A percentile compares a stretch with the other conserved stretches of the same genome.
These are phyloP conservation scores for Kodamaea arcana DNA, from an alignment of 1,139 yeast genomes.

Conservation along the genomic window DNA sequence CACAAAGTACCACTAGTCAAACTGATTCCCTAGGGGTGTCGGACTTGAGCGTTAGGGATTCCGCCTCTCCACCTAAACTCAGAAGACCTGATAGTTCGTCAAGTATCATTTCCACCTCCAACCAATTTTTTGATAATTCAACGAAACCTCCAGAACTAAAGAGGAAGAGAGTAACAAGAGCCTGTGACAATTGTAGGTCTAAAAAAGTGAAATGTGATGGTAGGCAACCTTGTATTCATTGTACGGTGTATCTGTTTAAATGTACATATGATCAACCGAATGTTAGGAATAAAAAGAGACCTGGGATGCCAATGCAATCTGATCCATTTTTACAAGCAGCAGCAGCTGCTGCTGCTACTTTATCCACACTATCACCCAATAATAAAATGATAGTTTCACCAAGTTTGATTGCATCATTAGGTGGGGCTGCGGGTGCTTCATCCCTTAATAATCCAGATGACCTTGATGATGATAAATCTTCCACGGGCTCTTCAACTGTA, in stretches of 20 bases:
- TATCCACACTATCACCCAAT: slow-evolving; percentile 6
- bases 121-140: neutral
- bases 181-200: slow-evolving; percentile 76
- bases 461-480: neutral
- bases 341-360: slow-evolving; percentile 15
- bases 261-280: slow-evolving; percentile 77
- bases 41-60: too few species aligned
- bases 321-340: slow-evolving; percentile 14
- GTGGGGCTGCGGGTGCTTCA: slow-evolving; percentile 2
- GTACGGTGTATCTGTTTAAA: slow-evolving; percentile 79
- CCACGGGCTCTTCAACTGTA: slow-evolving; percentile 5
- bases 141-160: slow-evolving; percentile 31
- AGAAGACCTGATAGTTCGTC: neutral
- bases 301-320: slow-evolving; percentile 29
- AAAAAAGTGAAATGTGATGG: slow-evolving; percentile 90
- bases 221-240: slow-evolving; percentile 79
- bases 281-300: slow-evolving; percentile 46
- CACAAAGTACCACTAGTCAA: too few species aligned
- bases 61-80: too few species aligned
- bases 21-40: too few species aligned
- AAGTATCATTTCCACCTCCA: neutral
- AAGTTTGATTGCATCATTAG: slow-evolving; percentile 6
- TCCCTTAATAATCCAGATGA: neutral
- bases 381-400: slow-evolving; percentile 5
- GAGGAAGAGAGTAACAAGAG: slow-evolving; percentile 76